Base-by-base conservation (phyloP, 1,284 basidiomycete genomes). In the Amylostereum areolatum region DNA sequence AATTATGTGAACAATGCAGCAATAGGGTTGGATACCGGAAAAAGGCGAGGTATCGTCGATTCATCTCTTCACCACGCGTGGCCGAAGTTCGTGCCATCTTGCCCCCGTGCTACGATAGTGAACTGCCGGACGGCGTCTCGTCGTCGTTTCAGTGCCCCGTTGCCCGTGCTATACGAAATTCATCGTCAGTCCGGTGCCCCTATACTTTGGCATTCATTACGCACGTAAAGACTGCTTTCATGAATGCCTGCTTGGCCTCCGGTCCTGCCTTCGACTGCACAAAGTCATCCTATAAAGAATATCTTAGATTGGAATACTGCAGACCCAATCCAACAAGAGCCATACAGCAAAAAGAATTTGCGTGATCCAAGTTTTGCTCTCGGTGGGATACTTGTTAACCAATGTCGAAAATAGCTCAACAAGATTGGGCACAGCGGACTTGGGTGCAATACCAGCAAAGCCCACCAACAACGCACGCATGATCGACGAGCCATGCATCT, bases 341-440 rank as follows among this genome's bases (percentile, higher is more conserved):
- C 85, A 52, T 58, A 91, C 90, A 45, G 82, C 72, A 55, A 81
- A 80, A 28, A 94, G 62, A 25, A 91, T 78, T 43, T 81, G 78
- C 31, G 76, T 71, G 62, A 91, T 80, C 91, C 91, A 95, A 12
- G 55, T 68, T 62, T 68, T 73, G 64, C 73, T 80, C 59, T 77
- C 78, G 36, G 66, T 67, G 10, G 72, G 75, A 55, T 75, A 72
- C 37, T 85, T 73, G 7, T 73, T 74, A 32, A 83, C 70, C 36
- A 93, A 64, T 29, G 74, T 78, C 4, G 83, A 81, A 40, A 95
- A 68, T 32, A 94, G 66, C 57, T 93, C 91, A 5, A 90, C 85
- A 27, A 94, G 70, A 61, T 95, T 94, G 8, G 80, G 84, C 6
- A 86, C 83, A n/a, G 81, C 83, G 27, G 88, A 90, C 49, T 91